A percentile compares a stretch with the other conserved stretches of the same genome.
Conservation (phyloP, 164 flowering plant species). For the Litsea cubeba region DNA sequence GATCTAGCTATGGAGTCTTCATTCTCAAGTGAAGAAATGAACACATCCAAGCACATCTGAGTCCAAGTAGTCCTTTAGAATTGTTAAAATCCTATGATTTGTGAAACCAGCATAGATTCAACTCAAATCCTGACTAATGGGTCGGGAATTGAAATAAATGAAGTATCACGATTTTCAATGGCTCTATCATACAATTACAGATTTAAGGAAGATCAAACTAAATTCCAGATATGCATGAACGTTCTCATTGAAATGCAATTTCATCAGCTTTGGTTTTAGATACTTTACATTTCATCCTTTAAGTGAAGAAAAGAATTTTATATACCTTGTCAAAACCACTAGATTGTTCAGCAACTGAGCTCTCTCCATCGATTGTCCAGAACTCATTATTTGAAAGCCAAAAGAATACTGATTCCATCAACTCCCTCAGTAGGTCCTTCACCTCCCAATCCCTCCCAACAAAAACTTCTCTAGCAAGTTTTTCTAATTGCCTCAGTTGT, state of each 20-base stretch:
- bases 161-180: not conserved
- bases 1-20: not conserved
- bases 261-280: not conserved
- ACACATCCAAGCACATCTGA: not conserved
- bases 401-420: conserved; percentile 36
- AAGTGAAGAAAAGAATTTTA: not conserved
- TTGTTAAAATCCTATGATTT: not conserved
- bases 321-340: conserved; percentile 40
- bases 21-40: not conserved
- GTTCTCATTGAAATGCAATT: not conserved
- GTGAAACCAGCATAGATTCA: conserved; percentile 1
- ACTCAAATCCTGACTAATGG: not conserved
- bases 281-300: not conserved
- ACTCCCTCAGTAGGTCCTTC: conserved; percentile 36
- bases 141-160: not conserved
- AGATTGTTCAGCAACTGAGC: conserved; percentile 16
- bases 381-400: conserved; percentile 39
- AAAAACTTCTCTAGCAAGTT: conserved; percentile 34
- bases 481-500: conserved; percentile 44
- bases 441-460: conserved; percentile 38
- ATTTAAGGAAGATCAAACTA: not conserved
- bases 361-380: conserved; percentile 24
- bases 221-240: not conserved
- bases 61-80: not conserved
- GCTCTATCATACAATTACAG: not conserved